A percentile compares a stretch with the other conserved stretches of the same genome.
phyloP scores from a whole-genome alignment of 2,329 filamentous ascomycete genomes.

The Aspergillus udagawae region DNA sequence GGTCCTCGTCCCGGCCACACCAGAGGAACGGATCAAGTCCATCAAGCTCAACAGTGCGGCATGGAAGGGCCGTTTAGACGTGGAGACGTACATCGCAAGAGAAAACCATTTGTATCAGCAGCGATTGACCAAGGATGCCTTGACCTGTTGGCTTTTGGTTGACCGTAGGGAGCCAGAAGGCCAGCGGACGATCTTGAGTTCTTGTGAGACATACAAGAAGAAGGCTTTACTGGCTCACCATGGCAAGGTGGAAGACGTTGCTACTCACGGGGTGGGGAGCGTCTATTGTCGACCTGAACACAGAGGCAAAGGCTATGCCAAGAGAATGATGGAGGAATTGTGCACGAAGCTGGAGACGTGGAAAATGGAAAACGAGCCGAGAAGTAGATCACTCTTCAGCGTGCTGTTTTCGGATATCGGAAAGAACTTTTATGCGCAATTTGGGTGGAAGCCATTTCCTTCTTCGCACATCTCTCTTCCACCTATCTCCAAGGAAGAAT shows the following conservation, averaged over 20 bases:
- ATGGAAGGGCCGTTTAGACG: constrained; percentile 55
- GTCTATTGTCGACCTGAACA: constrained; percentile 70
- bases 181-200: constrained; percentile 48
- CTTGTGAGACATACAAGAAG: constrained; percentile 54
- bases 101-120: constrained; percentile 52
- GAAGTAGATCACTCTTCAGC: constrained; percentile 58
- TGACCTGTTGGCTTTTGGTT: constrained; percentile 59
- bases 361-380: constrained; percentile 44
- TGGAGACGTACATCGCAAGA: constrained; percentile 55
- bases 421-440: constrained; percentile 71
- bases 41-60: constrained; percentile 52
- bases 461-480: constrained; percentile 68
- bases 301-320: constrained; percentile 71
- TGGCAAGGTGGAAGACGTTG: constrained; percentile 53
- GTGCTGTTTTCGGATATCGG: constrained; percentile 85
- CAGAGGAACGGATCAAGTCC: constrained; percentile 50
- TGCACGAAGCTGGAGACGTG: constrained; percentile 51
- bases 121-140: constrained; percentile 50
- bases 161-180: constrained; percentile 40
- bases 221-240: constrained; percentile 43
- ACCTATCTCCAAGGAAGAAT: constrained; percentile 30
- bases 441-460: constrained; percentile 72
- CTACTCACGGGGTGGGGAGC: constrained; percentile 70
- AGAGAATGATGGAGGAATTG: constrained; percentile 68
- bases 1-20: constrained; percentile 52